phyloP scores from a whole-genome alignment of 2,329 filamentous ascomycete species.

The Penicillium sp. region DNA sequence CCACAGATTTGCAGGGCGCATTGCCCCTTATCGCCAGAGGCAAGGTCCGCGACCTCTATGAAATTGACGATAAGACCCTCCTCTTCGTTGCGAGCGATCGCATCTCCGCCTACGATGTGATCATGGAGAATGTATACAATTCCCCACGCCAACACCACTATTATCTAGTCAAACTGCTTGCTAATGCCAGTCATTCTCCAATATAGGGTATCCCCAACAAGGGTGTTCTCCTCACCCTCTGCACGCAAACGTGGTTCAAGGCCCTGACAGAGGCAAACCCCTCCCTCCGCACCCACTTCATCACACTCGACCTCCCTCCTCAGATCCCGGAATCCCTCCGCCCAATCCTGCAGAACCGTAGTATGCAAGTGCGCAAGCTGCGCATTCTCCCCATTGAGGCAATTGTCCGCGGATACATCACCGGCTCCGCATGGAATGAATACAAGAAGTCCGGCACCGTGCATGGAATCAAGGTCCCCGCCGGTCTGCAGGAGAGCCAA shows the following conservation, averaged over 20 bases:
- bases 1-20: constrained; percentile 44
- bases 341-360: constrained; percentile 59
- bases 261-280: constrained; percentile 58
- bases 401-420: constrained; percentile 87
- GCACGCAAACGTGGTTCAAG: constrained; percentile 68
- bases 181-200: constrained; percentile 12
- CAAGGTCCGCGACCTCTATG: constrained; percentile 81
- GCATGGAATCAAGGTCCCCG: constrained; percentile 69
- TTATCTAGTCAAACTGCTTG: constrained; percentile 12
- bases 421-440: constrained; percentile 79
- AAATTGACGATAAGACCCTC: constrained; percentile 66
- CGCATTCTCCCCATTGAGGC: constrained; percentile 76
- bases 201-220: constrained; percentile 64
- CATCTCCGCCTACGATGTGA: constrained; percentile 92
- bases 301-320: constrained; percentile 57
- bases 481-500: constrained; percentile 68
- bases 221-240: constrained; percentile 64
- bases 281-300: constrained; percentile 61
- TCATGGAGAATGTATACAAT: constrained; percentile 70
- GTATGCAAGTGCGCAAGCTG: constrained; percentile 73
- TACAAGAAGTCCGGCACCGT: constrained; percentile 72
- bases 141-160: constrained; percentile 33
- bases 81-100: constrained; percentile 86
- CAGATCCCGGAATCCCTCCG: constrained; percentile 50
- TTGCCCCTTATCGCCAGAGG: constrained; percentile 56